Base-by-base conservation (phyloP, 345 rosid species). In the Citrus medica region DNA sequence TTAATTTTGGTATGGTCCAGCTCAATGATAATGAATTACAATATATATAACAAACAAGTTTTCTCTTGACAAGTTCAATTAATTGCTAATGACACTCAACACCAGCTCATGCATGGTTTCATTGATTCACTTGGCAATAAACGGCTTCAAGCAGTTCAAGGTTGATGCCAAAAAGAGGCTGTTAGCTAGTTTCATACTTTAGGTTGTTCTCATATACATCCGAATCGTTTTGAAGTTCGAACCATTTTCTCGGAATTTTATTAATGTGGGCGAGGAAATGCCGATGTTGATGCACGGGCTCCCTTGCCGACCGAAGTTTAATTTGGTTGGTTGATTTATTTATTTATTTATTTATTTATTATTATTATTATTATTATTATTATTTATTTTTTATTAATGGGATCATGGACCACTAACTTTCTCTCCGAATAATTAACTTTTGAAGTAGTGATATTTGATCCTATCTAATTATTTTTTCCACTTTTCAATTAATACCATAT, bases 281-380 rank as follows among this genome's bases (percentile, higher is more conserved):
- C 65, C 62, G 64, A 72, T 56, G 64, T 13, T 33, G 42, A 71
- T 71, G 65, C 76, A n/a, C 35, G 51, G 65, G 66, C 53, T 58
- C 28, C 22, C 22, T 3, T 8, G 32, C 21, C 42, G 2, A n/a
- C n/a, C 46, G 0, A 48, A 14, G 55, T 48, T 16, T 51, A 21
- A 16, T 53, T 53, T 53, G 58, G 58, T 14, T 17, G 1, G 7
- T 53, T 53, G 7, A 53, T 53, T 53, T 51, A 14, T 51, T 1
- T 46, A 12, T 46, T 3, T 46, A 10, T 9, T 1, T 40, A 4
- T 9, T 40, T 40, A 9, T 2, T 3, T 40, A 40, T 0, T 40
- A 8, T 8, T 8, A 37, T 37, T 8, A 8, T 38, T 8, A 10
- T n/a, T n/a, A n/a, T n/a, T n/a, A n/a, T n/a, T n/a, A n/a, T n/a